Conservation (phyloP, 2,329 filamentous ascomycete species). For the Aureobasidium sp. region DNA sequence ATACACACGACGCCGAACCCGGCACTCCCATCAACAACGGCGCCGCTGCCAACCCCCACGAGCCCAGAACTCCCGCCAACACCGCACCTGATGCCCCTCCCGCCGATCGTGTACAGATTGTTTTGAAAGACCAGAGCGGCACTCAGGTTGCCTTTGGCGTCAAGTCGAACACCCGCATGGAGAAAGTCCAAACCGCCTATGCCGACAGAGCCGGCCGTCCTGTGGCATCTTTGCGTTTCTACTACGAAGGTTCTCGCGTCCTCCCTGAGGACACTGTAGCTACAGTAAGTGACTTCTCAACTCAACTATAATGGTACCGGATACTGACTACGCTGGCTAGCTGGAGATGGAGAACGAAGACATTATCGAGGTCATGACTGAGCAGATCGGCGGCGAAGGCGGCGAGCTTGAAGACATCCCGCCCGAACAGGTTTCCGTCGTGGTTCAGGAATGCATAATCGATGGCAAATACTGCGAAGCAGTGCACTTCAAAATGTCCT, state of each 20-base stretch:
- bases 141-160: slow-evolving; percentile 1
- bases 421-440: neutral
- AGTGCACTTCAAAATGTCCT: too few species aligned
- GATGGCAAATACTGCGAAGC: too few species aligned
- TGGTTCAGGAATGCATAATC: neutral
- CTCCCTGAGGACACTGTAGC: neutral
- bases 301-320: neutral
- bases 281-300: neutral
- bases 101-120: neutral
- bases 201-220: neutral
- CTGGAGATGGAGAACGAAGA: slow-evolving; percentile 10
- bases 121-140: neutral
- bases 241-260: neutral
- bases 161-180: slow-evolving; percentile 6
- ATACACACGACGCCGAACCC: neutral
- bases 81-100: neutral
- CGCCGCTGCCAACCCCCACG: neutral
- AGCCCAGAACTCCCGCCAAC: neutral
- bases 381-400: neutral
- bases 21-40: neutral
- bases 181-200: slow-evolving; percentile 4
- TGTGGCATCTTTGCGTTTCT: neutral
- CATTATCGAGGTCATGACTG: slow-evolving; percentile 11
- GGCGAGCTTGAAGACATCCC: neutral
- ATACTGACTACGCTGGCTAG: neutral